Percentiles rank a stretch among this genome's conserved stretches.
Evolutionary conservation across 805 yeast genomes (phyloP).

Genomic region (Blastobotrys attinorum): DNA sequence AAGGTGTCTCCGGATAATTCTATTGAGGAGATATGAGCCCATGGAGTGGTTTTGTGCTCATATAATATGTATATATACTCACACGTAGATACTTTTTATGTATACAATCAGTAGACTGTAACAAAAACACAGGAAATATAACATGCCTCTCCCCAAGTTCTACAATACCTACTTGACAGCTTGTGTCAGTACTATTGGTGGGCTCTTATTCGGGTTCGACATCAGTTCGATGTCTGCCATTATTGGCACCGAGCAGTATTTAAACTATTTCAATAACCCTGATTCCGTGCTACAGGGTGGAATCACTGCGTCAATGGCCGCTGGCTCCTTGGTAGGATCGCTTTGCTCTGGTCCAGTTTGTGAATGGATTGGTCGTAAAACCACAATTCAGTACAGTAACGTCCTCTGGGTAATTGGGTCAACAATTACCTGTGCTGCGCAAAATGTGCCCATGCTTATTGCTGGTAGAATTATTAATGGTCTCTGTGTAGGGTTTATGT

Average conservation of each 20-base stretch:
- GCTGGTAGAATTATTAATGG: conserved; percentile 56
- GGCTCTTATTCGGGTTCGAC: conserved; percentile 71
- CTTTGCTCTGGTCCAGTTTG: conserved; percentile 42
- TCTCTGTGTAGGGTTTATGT: conserved; percentile 56
- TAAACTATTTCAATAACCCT: conserved; percentile 45
- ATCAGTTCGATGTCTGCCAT: conserved; percentile 71
- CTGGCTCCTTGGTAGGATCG: conserved; percentile 70
- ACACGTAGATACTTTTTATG: no score
- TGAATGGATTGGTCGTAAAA: conserved; percentile 52
- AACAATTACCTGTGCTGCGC: conserved; percentile 42
- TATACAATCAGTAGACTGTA: no score
- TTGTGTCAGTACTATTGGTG: conserved; percentile 53
- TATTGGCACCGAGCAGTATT: conserved; percentile 44
- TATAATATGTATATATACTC: no score
- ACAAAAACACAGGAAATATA: neutral
- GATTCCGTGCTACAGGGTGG: conserved; percentile 57
- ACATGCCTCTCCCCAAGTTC: conserved; percentile 14
- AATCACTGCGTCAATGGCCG: conserved; percentile 66
- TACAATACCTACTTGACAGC: conserved; percentile 54
- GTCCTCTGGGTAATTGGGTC: conserved; percentile 57
- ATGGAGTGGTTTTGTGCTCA: no score
- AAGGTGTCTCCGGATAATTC: no score
- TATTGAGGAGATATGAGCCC: no score
- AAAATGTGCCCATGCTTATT: conserved; percentile 37
- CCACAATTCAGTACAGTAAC: conserved; percentile 45